These are phyloP conservation scores for Magnolia changhungtana DNA, from an alignment of 164 flowering plant species.

Conservation along the genomic window DNA sequence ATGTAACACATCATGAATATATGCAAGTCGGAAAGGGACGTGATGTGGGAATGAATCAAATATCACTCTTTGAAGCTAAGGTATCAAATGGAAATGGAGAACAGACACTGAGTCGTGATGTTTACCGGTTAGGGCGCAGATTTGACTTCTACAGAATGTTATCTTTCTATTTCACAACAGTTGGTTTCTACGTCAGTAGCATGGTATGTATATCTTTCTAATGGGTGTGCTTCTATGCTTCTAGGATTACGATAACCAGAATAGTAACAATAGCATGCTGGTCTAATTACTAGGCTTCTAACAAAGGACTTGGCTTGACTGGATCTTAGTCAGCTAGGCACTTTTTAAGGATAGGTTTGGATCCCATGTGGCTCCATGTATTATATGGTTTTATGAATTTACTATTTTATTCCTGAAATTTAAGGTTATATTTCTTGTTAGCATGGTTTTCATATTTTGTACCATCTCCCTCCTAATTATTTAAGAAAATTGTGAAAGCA, in stretches of 20 bases:
- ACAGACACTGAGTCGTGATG: constrained; percentile 95
- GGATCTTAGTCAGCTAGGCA: background rate
- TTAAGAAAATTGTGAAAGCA: background rate
- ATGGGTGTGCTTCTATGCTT: background rate
- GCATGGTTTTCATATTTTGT: background rate
- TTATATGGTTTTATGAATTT: background rate
- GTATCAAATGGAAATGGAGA: constrained; percentile 99
- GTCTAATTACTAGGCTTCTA: background rate
- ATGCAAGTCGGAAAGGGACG: constrained; percentile 98
- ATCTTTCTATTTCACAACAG: constrained; percentile 92
- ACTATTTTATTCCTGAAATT: background rate
- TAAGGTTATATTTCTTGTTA: background rate
- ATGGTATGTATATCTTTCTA: constrained; percentile 52
- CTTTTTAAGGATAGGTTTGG: background rate
- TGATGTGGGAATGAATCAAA: constrained; percentile 98
- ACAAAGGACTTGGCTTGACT: background rate
- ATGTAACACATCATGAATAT: constrained; percentile 90
- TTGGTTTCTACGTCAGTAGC: constrained; percentile 96
- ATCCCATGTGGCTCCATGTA: background rate
- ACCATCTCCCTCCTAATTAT: background rate
- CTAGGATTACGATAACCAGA: background rate
- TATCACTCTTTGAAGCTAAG: constrained; percentile 92
- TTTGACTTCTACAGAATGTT: constrained; percentile 97
- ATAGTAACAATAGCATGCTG: background rate
- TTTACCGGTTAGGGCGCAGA: constrained; percentile 91